Evolutionary conservation across 331 rosid species (phyloP).

Genomic region (Erythrophleum ivorense): DNA sequence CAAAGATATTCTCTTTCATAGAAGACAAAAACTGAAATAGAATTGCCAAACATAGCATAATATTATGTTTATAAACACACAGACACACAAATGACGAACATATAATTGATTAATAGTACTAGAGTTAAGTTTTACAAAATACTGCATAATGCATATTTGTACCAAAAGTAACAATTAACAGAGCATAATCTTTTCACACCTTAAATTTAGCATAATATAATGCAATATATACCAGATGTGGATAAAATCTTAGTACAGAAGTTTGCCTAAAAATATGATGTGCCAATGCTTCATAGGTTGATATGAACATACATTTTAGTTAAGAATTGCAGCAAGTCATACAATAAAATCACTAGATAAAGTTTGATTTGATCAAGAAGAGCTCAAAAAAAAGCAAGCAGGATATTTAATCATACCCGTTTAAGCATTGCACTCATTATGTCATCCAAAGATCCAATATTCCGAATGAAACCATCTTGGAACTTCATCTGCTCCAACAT

Average conservation of each 20-base stretch:
- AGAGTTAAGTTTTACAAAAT: too few relatives aligned
- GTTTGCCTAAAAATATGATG: background rate
- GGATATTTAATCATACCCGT: constrained; percentile 60
- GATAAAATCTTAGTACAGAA: background rate
- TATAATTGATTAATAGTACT: background rate
- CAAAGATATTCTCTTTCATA: background rate
- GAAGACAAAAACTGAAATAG: background rate
- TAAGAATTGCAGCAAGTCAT: background rate
- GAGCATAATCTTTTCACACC: too few relatives aligned
- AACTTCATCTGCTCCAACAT: constrained; percentile 51
- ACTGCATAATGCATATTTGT: too few relatives aligned
- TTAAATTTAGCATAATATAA: too few relatives aligned
- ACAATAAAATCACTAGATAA: background rate
- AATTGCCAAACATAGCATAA: background rate
- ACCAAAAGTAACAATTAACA: too few relatives aligned
- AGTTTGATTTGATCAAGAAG: background rate
- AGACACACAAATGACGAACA: background rate
- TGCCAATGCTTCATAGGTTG: background rate
- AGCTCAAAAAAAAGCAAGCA: background rate
- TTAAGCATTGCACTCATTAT: constrained; percentile 63
- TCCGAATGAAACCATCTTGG: constrained; percentile 54
- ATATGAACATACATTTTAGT: background rate
- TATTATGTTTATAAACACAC: background rate
- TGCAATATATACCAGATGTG: too few relatives aligned
- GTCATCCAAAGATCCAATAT: constrained; percentile 67